Evolutionary conservation across 306 rosid species (phyloP).

Genomic region (Biancaea sappan): DNA sequence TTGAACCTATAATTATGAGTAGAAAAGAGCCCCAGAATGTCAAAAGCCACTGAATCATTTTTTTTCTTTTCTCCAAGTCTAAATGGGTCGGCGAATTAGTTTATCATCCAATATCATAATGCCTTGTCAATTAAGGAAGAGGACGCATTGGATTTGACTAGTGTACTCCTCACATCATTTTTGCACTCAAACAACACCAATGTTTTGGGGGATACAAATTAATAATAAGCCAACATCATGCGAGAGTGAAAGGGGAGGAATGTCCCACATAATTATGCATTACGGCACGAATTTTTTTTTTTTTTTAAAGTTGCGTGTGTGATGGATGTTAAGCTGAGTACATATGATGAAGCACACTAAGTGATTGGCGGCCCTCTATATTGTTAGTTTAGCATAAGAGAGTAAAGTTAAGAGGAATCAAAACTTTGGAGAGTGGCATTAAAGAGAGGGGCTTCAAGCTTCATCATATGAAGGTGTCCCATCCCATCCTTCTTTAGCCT

Average conservation of each 20-base stretch:
- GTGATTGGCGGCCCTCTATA: not conserved
- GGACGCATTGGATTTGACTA: not conserved
- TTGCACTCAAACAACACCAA: not conserved
- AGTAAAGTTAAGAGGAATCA: not conserved
- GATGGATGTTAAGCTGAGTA: not conserved
- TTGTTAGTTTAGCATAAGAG: not conserved
- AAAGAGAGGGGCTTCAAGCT: not conserved
- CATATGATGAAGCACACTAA: not conserved
- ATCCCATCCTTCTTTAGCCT: not conserved
- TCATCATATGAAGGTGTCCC: not conserved
- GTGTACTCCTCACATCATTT: not conserved
- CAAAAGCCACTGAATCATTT: not conserved
- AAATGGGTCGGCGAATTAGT: slow-evolving; percentile 19
- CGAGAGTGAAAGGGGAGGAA: not conserved
- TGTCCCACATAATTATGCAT: not conserved
- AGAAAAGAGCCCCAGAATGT: not conserved
- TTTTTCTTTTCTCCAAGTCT: no score
- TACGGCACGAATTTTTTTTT: not conserved
- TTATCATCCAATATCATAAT: not conserved
- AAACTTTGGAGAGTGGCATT: not conserved
- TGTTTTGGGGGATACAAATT: not conserved
- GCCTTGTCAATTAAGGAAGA: slow-evolving; percentile 16
- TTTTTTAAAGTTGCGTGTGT: not conserved
- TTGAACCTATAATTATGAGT: not conserved
- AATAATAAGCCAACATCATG: not conserved